Conservation (phyloP, 1,284 basidiomycete species). For the Sphaerobolus stellatus region DNA sequence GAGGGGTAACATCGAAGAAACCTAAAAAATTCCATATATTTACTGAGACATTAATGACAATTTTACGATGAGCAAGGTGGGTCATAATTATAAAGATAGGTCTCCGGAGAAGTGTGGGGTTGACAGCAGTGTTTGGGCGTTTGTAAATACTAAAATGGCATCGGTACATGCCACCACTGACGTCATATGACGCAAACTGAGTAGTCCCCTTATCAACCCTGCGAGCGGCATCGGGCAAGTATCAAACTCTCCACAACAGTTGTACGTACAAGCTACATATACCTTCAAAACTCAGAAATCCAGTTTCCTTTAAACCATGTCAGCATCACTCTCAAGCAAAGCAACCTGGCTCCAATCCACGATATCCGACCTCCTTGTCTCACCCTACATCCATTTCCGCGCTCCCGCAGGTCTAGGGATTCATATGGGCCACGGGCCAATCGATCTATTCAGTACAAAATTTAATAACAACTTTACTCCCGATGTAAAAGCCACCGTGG, state of each 20-base stretch:
- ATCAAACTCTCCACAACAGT: too few relatives aligned
- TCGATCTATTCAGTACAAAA: slow-evolving; percentile 10
- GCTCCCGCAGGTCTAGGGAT: neutral
- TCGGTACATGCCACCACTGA: neutral
- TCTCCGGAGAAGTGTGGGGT: too few relatives aligned
- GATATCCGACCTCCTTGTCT: slow-evolving; percentile 4
- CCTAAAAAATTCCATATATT: too few relatives aligned
- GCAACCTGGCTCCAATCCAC: slow-evolving; percentile 5
- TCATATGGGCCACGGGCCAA: slow-evolving; percentile 5
- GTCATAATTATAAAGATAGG: too few relatives aligned
- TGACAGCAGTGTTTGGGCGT: too few relatives aligned
- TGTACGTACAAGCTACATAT: too few relatives aligned
- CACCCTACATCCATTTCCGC: slow-evolving; percentile 3
- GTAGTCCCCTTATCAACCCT: too few relatives aligned
- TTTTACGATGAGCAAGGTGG: too few relatives aligned
- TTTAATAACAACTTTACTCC: slow-evolving; percentile 7
- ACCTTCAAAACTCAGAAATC: too few relatives aligned
- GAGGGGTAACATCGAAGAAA: slow-evolving; percentile 32
- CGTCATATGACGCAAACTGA: too few relatives aligned
- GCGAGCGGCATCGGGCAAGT: too few relatives aligned
- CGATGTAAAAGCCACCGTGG: slow-evolving; percentile 4
- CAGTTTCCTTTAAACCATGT: neutral
- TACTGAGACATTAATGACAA: too few relatives aligned
- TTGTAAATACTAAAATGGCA: neutral
- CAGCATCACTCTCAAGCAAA: neutral